Evolutionary conservation across 257 asterid genomes (phyloP).

Genomic region (Fraxinus anomala): DNA sequence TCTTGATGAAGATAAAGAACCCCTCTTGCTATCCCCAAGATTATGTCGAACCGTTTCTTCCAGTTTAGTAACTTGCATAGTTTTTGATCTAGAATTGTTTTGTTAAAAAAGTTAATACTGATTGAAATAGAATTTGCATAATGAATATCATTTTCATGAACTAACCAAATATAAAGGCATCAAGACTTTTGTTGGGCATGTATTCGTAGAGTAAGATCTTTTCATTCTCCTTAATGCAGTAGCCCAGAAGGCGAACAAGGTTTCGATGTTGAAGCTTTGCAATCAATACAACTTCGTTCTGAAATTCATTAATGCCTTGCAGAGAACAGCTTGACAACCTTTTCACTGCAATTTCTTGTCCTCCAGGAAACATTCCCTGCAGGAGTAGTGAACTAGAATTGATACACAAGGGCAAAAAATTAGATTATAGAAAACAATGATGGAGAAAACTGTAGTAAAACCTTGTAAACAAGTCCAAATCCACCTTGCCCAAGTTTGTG

Average conservation of each 20-base stretch:
- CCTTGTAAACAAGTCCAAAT: constrained; percentile 50
- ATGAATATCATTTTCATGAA: constrained; percentile 23
- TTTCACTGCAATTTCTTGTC: not conserved
- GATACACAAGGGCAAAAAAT: not conserved
- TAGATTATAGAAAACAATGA: too few relatives aligned
- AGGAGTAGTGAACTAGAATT: not conserved
- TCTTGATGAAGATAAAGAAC: constrained; percentile 57
- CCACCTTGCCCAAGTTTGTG: constrained; percentile 52
- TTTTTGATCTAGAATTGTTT: not conserved
- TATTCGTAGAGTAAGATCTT: constrained; percentile 51
- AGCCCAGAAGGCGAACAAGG: constrained; percentile 55
- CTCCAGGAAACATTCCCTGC: constrained; percentile 33
- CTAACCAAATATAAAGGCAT: constrained; percentile 2
- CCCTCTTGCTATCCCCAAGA: too few relatives aligned
- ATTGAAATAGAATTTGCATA: constrained; percentile 9
- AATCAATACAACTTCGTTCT: not conserved
- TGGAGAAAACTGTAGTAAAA: not conserved
- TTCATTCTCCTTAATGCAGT: constrained; percentile 43
- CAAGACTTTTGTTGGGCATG: constrained; percentile 23
- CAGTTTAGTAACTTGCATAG: constrained; percentile 29
- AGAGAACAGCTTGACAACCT: not conserved
- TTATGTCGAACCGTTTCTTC: constrained; percentile 21
- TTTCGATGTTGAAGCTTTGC: constrained; percentile 19
- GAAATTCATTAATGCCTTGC: not conserved
- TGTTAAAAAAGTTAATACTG: too few relatives aligned